Base-by-base conservation (phyloP, 768 basidiomycete genomes). In the Xerocomellus chrysenteron region DNA sequence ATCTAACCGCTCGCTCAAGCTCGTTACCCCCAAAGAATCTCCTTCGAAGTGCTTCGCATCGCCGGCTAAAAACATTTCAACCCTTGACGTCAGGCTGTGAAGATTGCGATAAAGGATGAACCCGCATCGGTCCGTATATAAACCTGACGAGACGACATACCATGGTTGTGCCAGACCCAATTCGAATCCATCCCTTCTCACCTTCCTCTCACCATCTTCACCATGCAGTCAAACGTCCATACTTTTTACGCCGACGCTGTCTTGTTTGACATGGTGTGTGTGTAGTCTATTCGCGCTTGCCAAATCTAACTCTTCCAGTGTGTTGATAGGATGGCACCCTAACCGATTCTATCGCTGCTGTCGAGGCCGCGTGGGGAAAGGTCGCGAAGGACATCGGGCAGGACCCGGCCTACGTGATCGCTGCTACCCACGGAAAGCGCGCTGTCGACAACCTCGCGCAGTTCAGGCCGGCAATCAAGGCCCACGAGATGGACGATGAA, bases 381-480 rank as follows among this genome's bases (percentile, higher is more conserved):
- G 86, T 90, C 43, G 87, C 88, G 2, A 73, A 74, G 49, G 86
- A 88, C 67, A 80, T 90, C 49, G 85, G 85, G 52, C 80, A 82
- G 70, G 85, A 87, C 69, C 84, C 85, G 8, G 76, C 78, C 54
- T 77, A 82, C 54, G 85, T 88, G 59, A 87, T 89, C 65, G 84
- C 82, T 11, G 84, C 85, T 39, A 89, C 87, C n/a, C 88, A 90
- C 68, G 88, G 88, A 65, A 85, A 87, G 66, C 84, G 88, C 57
- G 88, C 87, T 12, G 77, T 87, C 65, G 88, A 90, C 75, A 90
- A 90, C 72, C 81, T 89, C 60, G 68, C 78, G 5, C 75, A 78
- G 47, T 84, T 84, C 75, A 84, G 82, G 64, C 84, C 85, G 0
- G 68, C 78, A 33, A 80, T 86, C 62, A 75, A 76, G 60, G 45